phyloP scores from a whole-genome alignment of 2,329 filamentous ascomycete genomes.

The Orbilia oligospora region DNA sequence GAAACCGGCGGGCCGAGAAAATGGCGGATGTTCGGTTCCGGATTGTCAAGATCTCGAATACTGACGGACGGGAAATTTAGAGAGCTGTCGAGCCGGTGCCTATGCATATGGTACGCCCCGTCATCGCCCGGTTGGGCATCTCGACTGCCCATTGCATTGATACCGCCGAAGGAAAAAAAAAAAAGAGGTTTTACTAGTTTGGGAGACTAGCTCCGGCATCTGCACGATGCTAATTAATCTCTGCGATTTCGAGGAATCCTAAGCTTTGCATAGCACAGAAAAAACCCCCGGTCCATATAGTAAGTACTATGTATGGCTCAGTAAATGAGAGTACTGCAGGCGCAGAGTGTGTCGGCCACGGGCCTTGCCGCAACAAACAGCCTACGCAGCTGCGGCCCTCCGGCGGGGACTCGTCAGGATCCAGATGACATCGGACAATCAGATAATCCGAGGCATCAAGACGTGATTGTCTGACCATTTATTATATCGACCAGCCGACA shows the following conservation, averaged over 20 bases:
- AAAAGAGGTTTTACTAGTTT: slow-evolving; percentile 30
- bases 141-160: slow-evolving; percentile 52
- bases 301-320: background rate
- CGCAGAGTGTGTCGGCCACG: slow-evolving; percentile 9
- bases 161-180: slow-evolving; percentile 23
- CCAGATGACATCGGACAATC: slow-evolving; percentile 23
- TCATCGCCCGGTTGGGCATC: slow-evolving; percentile 53
- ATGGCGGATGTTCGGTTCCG: slow-evolving; percentile 45
- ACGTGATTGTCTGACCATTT: slow-evolving; percentile 24
- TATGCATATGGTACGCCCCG: slow-evolving; percentile 48
- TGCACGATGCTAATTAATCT: slow-evolving; percentile 22
- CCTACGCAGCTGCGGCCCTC: slow-evolving; percentile 9
- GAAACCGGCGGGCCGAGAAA: slow-evolving; percentile 55
- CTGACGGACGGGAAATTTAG: slow-evolving; percentile 49
- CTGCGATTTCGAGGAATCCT: slow-evolving; percentile 28
- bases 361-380: slow-evolving; percentile 18
- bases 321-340: background rate
- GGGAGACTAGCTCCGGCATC: slow-evolving; percentile 35
- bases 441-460: slow-evolving; percentile 31
- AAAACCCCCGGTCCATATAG: slow-evolving; percentile 3
- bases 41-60: slow-evolving; percentile 58
- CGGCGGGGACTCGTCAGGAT: background rate
- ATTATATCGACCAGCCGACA: slow-evolving; percentile 11
- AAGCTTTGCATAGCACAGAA: slow-evolving; percentile 29
- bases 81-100: slow-evolving; percentile 42